Conservation (phyloP, 305 asterid genomes). For the Fraxinus angustifolia region DNA sequence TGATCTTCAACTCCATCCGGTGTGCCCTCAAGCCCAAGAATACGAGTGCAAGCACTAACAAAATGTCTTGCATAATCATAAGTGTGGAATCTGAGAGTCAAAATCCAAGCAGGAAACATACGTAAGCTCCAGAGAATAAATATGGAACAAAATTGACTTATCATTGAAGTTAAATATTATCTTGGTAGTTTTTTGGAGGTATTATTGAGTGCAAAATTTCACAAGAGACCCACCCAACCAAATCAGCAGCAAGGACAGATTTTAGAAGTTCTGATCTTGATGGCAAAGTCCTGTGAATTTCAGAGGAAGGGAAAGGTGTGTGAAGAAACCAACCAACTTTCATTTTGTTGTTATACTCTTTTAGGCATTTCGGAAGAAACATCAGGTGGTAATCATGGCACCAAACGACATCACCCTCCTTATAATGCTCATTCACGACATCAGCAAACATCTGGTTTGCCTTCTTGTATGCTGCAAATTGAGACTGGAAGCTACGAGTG, state of each 20-base stretch:
- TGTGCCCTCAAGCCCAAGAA: constrained; percentile 97
- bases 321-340: constrained; percentile 35
- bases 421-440: constrained; percentile 49
- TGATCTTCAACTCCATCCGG: constrained; percentile 99
- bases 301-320: constrained; percentile 91
- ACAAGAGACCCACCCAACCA: constrained; percentile 66
- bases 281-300: constrained; percentile 80
- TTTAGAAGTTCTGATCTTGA: constrained; percentile 74
- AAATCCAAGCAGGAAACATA: background rate
- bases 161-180: background rate
- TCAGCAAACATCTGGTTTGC: constrained; percentile 45
- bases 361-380: constrained; percentile 37
- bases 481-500: constrained; percentile 87
- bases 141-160: background rate
- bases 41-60: constrained; percentile 97
- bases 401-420: constrained; percentile 88
- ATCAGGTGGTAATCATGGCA: constrained; percentile 76
- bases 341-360: constrained; percentile 55
- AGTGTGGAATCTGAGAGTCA: constrained; percentile 74
- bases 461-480: constrained; percentile 75
- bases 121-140: background rate
- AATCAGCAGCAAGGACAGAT: constrained; percentile 87
- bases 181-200: background rate
- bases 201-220: background rate
- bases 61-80: constrained; percentile 98